Conservation (phyloP, 179 eudicot genomes). For the Carnegiea gigantea region DNA sequence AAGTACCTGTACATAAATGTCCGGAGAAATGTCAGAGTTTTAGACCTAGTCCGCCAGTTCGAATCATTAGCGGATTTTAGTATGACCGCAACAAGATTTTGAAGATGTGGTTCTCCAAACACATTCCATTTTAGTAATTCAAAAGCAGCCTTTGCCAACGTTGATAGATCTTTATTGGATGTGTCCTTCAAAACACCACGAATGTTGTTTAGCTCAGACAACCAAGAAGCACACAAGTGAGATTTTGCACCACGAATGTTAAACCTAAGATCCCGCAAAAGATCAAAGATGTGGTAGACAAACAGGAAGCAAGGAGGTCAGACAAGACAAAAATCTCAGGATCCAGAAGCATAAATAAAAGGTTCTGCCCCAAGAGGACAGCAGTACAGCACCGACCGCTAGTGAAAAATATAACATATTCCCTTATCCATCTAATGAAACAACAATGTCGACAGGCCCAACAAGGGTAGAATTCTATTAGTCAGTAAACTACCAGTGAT, state of each 20-base stretch:
- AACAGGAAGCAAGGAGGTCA: background rate
- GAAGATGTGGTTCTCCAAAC: constrained; percentile 65
- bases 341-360: background rate
- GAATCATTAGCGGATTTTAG: constrained; percentile 79
- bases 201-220: constrained; percentile 15
- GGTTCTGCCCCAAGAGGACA: background rate
- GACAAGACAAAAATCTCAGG: background rate
- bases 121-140: constrained; percentile 90
- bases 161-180: constrained; percentile 90
- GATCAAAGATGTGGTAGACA: background rate
- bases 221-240: background rate
- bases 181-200: constrained; percentile 65
- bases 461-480: background rate
- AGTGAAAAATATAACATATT: background rate
- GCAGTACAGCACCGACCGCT: background rate
- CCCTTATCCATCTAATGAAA: background rate
- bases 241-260: background rate
- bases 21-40: constrained; percentile 85
- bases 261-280: background rate
- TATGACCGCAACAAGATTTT: constrained; percentile 69
- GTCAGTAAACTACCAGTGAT: background rate
- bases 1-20: constrained; percentile 91
- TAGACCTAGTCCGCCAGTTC: constrained; percentile 98
- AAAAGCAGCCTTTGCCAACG: constrained; percentile 95
- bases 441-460: background rate